Evolutionary conservation across 352 stramenopile species (phyloP).

Genomic region (Halophytophthora batemanensis): DNA sequence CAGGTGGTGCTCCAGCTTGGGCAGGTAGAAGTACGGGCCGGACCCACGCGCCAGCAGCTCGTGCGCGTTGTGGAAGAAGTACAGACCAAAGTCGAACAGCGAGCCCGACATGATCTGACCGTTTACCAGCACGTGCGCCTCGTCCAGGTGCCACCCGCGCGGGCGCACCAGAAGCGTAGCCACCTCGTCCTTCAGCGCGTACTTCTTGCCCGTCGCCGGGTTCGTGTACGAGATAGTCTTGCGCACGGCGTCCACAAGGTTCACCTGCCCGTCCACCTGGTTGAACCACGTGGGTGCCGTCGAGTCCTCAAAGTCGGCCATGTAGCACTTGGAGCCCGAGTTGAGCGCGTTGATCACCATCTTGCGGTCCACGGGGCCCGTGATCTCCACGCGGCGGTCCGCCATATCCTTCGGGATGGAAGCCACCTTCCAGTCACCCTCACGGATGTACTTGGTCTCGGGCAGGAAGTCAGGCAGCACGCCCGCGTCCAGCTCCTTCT

Average conservation of each 20-base stretch:
- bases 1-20: slow-evolving; percentile 94
- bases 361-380: slow-evolving; percentile 93
- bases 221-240: slow-evolving; percentile 88
- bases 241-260: slow-evolving; percentile 91
- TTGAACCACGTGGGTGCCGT: slow-evolving; percentile 93
- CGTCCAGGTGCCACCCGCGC: slow-evolving; percentile 93
- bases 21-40: slow-evolving; percentile 94
- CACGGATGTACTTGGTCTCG: slow-evolving; percentile 81
- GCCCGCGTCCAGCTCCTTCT: slow-evolving; percentile 86
- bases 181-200: slow-evolving; percentile 67
- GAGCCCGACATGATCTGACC: slow-evolving; percentile 89
- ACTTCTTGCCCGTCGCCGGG: slow-evolving; percentile 69
- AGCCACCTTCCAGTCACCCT: slow-evolving; percentile 72
- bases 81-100: slow-evolving; percentile 96
- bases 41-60: slow-evolving; percentile 79
- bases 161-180: slow-evolving; percentile 92
- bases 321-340: slow-evolving; percentile 93
- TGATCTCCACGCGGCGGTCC: slow-evolving; percentile 95
- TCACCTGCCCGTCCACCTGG: slow-evolving; percentile 91
- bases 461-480: slow-evolving; percentile 86
- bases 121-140: slow-evolving; percentile 94
- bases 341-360: slow-evolving; percentile 98
- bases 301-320: slow-evolving; percentile 96
- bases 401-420: slow-evolving; percentile 82
- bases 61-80: slow-evolving; percentile 96